Evolutionary conservation across 768 basidiomycete species (phyloP), one percentile per base, ranked within the genome.

Genomic region (Boletus insuetus): DNA sequence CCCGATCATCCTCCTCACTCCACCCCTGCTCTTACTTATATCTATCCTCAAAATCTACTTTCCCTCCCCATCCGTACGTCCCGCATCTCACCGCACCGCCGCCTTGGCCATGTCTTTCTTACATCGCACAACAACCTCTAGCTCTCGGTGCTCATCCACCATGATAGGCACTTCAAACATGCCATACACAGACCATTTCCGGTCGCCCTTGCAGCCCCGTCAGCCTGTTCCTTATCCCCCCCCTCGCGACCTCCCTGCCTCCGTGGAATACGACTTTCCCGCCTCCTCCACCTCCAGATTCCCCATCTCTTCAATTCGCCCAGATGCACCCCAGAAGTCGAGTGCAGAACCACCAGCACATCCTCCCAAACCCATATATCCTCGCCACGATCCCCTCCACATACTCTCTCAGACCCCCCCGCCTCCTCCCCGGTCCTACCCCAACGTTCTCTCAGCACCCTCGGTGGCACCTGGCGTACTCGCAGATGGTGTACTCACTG

Each of bases 401-500:
- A 62, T 70, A 41, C 67, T 64, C 60, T 62, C 62, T 32, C 62
- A 58, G 59, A 38, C 58, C 1, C 59, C 61, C 40, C 58, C 60
- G 11, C 63, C 54, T 22, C 58, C 60, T 2, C 54, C 60, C 43
- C 69, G 60, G 55, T 50, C 60, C 29, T 64, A 60, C 59, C 66
- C 64, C 11, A 46, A 16, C 58, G 46, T 51, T 50, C 51, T 47
- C 40, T 67, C 61, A 49, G 66, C 60, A 14, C 60, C 55, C 8
- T 53, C 69, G 49, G 65, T 75, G 55, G 67, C 61, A 47, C 74
- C 74, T 14, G 74, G 74, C 49, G 55, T 75, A 3, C 73, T 73
- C 35, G 64, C 64, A 46, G 66, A 74, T 37, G 74, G 74, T 31
- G 69, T 79, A 22, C 73, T 79, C 60, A 81, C 80, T 17, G 73